phyloP scores from a whole-genome alignment of 257 asterid species.

The Solanum rostratum region DNA sequence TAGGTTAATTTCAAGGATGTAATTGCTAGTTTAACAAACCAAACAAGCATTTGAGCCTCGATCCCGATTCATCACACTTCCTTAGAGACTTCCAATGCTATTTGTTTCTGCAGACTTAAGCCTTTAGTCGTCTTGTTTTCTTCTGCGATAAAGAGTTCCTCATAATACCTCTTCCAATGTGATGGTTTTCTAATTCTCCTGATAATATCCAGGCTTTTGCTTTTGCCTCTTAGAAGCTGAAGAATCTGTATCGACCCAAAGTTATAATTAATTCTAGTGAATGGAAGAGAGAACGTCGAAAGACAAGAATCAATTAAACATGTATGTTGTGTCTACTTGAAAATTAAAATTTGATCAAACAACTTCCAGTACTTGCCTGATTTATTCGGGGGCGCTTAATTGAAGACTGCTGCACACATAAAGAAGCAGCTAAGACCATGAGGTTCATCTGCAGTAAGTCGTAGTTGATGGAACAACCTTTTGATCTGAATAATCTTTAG shows the following conservation, averaged over 20 bases:
- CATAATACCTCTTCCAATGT: slow-evolving; percentile 77
- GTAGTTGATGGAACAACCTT: slow-evolving; percentile 32
- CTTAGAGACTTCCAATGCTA: slow-evolving; percentile 22
- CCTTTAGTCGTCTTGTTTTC: slow-evolving; percentile 22
- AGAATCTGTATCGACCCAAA: slow-evolving; percentile 33
- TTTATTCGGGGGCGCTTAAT: slow-evolving; percentile 72
- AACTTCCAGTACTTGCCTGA: slow-evolving; percentile 37
- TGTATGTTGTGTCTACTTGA: neutral
- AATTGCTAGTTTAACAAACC: neutral
- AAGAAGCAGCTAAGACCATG: slow-evolving; percentile 59
- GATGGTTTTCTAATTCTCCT: slow-evolving; percentile 57
- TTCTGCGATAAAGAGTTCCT: slow-evolving; percentile 68
- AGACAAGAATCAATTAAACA: neutral
- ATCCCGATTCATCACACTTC: neutral
- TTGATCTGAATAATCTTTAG: slow-evolving; percentile 12
- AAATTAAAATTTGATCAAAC: neutral
- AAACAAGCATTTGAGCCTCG: neutral
- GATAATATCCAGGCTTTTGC: slow-evolving; percentile 71
- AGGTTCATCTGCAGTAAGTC: slow-evolving; percentile 62
- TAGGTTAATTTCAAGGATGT: too few species aligned
- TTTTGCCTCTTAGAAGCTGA: slow-evolving; percentile 73
- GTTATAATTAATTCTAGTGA: neutral
- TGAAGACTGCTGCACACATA: slow-evolving; percentile 83
- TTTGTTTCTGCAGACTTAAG: slow-evolving; percentile 14
- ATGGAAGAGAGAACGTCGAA: neutral